These are phyloP conservation scores for Hericium rajendrae DNA, from an alignment of 768 basidiomycete genomes.

Conservation along the genomic window DNA sequence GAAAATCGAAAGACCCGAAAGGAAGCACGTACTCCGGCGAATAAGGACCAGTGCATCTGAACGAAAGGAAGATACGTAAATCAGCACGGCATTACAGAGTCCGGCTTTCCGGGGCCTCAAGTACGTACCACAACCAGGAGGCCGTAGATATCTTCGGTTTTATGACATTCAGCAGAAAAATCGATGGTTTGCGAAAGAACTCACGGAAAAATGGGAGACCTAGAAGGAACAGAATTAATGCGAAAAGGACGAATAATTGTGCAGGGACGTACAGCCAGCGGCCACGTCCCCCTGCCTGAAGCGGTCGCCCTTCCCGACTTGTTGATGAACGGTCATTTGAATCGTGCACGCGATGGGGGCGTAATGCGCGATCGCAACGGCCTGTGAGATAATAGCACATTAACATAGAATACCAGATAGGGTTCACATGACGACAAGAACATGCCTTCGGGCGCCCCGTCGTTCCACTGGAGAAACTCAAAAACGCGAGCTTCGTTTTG, in stretches of 20 bases:
- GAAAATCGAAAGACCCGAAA: background rate
- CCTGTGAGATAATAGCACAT: constrained; percentile 31
- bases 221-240: background rate
- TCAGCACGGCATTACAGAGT: background rate
- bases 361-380: constrained; percentile 56
- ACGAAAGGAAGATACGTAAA: background rate
- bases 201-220: constrained; percentile 22
- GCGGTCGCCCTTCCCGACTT: constrained; percentile 25
- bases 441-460: constrained; percentile 40
- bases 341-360: constrained; percentile 45
- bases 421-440: background rate
- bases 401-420: constrained; percentile 13
- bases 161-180: background rate
- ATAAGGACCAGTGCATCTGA: constrained; percentile 21
- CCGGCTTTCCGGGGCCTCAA: background rate
- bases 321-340: constrained; percentile 15
- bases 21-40: constrained; percentile 15
- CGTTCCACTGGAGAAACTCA: constrained; percentile 69
- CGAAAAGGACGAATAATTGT: background rate
- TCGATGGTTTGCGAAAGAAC: background rate
- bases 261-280: constrained; percentile 35
- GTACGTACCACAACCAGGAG: constrained; percentile 20
- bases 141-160: constrained; percentile 36
- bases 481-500: constrained; percentile 51
- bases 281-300: constrained; percentile 47